phyloP scores from a whole-genome alignment of 805 yeast genomes.

The Yamadazyma philogaea region DNA sequence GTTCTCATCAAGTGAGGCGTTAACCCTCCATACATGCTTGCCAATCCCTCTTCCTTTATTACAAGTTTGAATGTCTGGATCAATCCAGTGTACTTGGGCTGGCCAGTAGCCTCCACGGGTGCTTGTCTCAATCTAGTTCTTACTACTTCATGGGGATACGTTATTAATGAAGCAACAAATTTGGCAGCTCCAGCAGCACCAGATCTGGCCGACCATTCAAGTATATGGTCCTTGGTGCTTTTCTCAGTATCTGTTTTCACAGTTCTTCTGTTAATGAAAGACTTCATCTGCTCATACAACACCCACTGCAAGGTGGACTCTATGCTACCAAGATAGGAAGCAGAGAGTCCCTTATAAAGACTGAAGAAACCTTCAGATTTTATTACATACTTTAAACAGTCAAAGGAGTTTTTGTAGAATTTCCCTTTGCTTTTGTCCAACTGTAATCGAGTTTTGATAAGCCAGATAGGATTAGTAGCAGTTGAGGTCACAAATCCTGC shows the following conservation, averaged over 20 bases:
- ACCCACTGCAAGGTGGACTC: conserved; percentile 97
- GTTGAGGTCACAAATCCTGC: conserved; percentile 96
- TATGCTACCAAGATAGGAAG: conserved; percentile 88
- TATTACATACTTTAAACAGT: conserved; percentile 69
- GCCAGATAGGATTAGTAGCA: conserved; percentile 97
- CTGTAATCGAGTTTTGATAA: conserved; percentile 90
- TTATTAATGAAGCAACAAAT: conserved; percentile 83
- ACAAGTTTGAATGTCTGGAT: conserved; percentile 82
- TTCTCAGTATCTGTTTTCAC: conserved; percentile 29
- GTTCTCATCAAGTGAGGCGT: conserved; percentile 96
- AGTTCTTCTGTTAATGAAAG: conserved; percentile 54
- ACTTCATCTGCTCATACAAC: conserved; percentile 90
- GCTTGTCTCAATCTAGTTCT: conserved; percentile 95
- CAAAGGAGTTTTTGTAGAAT: conserved; percentile 78
- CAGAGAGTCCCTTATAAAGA: conserved; percentile 86
- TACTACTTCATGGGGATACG: conserved; percentile 97
- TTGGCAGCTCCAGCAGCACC: conserved; percentile 98
- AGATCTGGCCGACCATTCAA: conserved; percentile 93
- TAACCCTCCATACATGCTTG: conserved; percentile 93
- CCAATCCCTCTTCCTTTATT: conserved; percentile 89
- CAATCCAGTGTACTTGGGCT: conserved; percentile 84
- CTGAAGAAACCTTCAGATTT: conserved; percentile 76
- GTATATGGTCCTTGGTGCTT: conserved; percentile 56
- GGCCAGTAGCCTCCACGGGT: conserved; percentile 69
- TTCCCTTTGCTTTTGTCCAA: conserved; percentile 70